phyloP scores from a whole-genome alignment of 257 asterid species.

The Penstemon newberryi region DNA sequence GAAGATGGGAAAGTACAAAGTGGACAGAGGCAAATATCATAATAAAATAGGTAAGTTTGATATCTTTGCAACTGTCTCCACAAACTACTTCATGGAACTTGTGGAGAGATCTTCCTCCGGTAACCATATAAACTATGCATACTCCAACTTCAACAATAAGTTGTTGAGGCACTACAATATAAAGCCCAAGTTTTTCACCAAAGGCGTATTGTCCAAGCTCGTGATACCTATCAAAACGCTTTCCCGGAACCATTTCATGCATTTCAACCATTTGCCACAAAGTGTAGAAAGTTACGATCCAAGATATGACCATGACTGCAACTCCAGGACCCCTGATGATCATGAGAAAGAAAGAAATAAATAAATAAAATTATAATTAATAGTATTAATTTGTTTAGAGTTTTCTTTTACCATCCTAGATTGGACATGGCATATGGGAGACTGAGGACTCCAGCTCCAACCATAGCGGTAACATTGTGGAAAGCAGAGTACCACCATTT shows the following conservation, averaged over 20 bases:
- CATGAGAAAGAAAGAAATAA: too few species aligned
- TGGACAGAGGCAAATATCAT: slow-evolving; percentile 94
- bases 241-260: slow-evolving; percentile 97
- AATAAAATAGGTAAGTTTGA: slow-evolving; percentile 70
- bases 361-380: background rate
- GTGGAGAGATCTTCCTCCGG: slow-evolving; percentile 78
- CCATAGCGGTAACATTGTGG: slow-evolving; percentile 94
- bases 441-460: slow-evolving; percentile 84
- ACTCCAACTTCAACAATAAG: slow-evolving; percentile 80
- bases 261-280: slow-evolving; percentile 98
- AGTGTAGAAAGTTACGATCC: slow-evolving; percentile 80
- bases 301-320: slow-evolving; percentile 67
- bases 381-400: background rate
- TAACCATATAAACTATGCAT: slow-evolving; percentile 89
- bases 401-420: slow-evolving; percentile 54
- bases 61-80: slow-evolving; percentile 34
- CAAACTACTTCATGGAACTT: slow-evolving; percentile 66
- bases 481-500: slow-evolving; percentile 98
- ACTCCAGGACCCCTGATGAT: slow-evolving; percentile 82
- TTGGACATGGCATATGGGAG: slow-evolving; percentile 88
- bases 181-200: slow-evolving; percentile 83
- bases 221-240: slow-evolving; percentile 87
- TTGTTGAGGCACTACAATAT: slow-evolving; percentile 91
- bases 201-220: slow-evolving; percentile 92
- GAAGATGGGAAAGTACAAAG: slow-evolving; percentile 90